Evolutionary conservation across 108 stramenopile genomes (phyloP), one percentile per base, ranked within the genome.

Genomic region (Nitzschia sp.): DNA sequence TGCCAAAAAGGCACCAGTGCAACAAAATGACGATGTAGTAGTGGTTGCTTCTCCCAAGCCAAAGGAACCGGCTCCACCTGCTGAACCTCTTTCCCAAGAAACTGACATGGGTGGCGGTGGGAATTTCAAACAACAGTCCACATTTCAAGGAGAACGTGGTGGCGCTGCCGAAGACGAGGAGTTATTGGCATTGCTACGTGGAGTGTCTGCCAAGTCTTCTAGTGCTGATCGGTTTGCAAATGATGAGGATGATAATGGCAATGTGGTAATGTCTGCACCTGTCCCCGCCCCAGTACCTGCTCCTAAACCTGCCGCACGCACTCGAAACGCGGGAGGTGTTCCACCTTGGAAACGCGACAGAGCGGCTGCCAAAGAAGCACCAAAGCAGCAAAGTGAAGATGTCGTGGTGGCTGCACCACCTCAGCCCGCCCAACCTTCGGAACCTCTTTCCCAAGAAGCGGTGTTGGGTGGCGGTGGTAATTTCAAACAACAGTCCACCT

Each of bases 151-250:
- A 38, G 84, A 86, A 37, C 76, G 84, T n/a, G 87, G 87, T 22
- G 85, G 87, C 2, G 53, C 60, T 25, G 87, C 86, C 14, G 76
- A 88, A 51, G 87, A 93, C 67, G 86, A 81, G 25, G 88, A 88
- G 43, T 53, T 93, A 26, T 58, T 89, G 53, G 89, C 92, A 7
- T 61, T 79, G 63, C 58, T 94, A 34, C 71, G 81, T 44, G 89
- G 74, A 0, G 76, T 94, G 29, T 91, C 89, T 0, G 75, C 68
- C 41, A 87, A 84, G 34, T 70, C 68, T 0, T 51, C 77, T 15
- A 41, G 72, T 53, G 72, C 61, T 2, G 68, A 72, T 75, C 74
- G 83, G 20, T 85, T 85, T 69, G 73, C 76, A 24, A 76, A 75
- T n/a, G 57, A 65, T 11, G 55, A 54, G 14, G 63, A 65, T 7